Base-by-base conservation (phyloP, 1,284 basidiomycete species). In the Ustilago bromivora region DNA sequence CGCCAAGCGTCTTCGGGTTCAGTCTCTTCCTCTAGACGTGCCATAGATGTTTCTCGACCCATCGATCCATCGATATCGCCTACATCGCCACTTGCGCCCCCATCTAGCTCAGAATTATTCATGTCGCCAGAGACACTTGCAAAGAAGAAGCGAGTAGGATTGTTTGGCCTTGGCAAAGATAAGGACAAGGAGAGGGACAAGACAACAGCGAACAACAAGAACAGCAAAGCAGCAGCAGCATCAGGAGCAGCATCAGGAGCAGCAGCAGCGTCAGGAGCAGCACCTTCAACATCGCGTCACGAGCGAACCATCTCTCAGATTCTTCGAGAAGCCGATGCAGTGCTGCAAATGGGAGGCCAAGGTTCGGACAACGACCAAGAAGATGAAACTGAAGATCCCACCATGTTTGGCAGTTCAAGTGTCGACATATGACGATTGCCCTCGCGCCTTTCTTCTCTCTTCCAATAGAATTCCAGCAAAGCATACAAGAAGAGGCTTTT, bases 291-390 rank as follows among this genome's bases (percentile, higher is more conserved):
- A 8, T 40, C 59, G 32, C 61, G 64, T 3, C 78, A 78, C 56
- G 68, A 79, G 49, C 62, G 78, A n/a, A 79, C 75, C 56, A 79
- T 79, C 28, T 77, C 75, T 28, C 55, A 79, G 47, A 79, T 79
- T 32, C 67, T 79, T 10, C 46, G 78, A 12, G 78, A 79, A 31
- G 78, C 78, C 2, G 78, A 79, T 56, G 75, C 75, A 17, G 78
- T 72, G 38, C 57, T 79, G 59, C 57, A 63, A 54, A 55, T 64
- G 61, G 76, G 23, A 28, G 23, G 23, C 23, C 23, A 28, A 28
- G 23, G 23, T 28, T 28, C 23, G 23, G 3, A 28, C 46, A 47
- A 73, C 53, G 69, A 76, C 34, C 47, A 49, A 32, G 66, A 58
- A 28, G 75, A 77, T 15, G 71, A 70, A 15, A 51, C 52, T 4